Conservation (phyloP, 2,329 filamentous ascomycete genomes). For the Talaromyces sp. region DNA sequence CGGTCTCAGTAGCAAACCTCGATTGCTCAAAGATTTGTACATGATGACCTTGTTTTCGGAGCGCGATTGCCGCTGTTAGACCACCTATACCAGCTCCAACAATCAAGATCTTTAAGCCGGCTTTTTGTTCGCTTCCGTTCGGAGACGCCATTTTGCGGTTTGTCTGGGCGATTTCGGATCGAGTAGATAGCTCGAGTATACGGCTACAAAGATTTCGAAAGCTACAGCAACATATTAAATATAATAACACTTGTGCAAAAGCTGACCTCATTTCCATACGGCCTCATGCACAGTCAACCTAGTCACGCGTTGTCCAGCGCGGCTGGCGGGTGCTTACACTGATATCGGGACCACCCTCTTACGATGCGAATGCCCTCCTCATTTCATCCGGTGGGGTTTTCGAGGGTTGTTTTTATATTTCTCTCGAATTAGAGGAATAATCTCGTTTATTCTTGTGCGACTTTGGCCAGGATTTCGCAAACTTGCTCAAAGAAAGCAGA, state of each 20-base stretch:
- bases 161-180: background rate
- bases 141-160: background rate
- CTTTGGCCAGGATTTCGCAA: background rate
- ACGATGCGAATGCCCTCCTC: background rate
- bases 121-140: background rate
- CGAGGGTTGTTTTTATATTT: background rate
- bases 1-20: slow-evolving; percentile 55
- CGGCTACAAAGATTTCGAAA: background rate
- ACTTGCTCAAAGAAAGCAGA: background rate
- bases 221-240: background rate
- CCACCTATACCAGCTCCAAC: slow-evolving; percentile 38
- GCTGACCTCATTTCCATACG: slow-evolving; percentile 25
- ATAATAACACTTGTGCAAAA: background rate
- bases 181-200: background rate
- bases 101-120: slow-evolving; percentile 31
- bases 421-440: background rate
- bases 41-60: slow-evolving; percentile 54
- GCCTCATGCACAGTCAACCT: background rate
- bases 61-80: slow-evolving; percentile 43
- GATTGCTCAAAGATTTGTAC: slow-evolving; percentile 58
- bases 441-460: background rate
- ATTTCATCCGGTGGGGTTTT: background rate
- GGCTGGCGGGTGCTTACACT: background rate
- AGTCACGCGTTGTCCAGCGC: background rate
- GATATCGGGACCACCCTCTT: slow-evolving; percentile 4